Evolutionary conservation across 306 rosid genomes (phyloP).

Genomic region (Vigna trinervia): DNA sequence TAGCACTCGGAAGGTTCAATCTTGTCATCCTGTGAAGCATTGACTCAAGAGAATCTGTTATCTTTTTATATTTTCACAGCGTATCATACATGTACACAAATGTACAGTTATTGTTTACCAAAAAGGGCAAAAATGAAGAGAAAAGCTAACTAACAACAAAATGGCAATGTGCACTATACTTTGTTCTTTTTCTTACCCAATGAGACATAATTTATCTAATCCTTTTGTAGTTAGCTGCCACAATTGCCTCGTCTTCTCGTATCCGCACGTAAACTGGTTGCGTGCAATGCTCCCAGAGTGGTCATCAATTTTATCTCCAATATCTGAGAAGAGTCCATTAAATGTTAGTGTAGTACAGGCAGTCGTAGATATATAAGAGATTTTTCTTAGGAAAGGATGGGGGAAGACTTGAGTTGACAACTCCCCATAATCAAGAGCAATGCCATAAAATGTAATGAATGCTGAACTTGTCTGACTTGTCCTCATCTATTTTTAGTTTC

Average conservation of each 20-base stretch:
- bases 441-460: background rate
- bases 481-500: conserved; percentile 71
- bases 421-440: background rate
- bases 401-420: background rate
- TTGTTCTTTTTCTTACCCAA: background rate
- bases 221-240: conserved; percentile 59
- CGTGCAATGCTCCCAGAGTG: conserved; percentile 39
- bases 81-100: background rate
- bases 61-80: conserved; percentile 7
- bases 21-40: background rate
- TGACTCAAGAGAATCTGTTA: background rate
- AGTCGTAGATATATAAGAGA: background rate
- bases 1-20: conserved; percentile 2
- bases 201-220: conserved; percentile 47
- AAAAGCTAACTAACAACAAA: background rate
- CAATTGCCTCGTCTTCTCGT: conserved; percentile 62
- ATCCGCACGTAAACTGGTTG: conserved; percentile 54
- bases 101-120: conserved; percentile 20
- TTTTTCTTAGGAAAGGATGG: background rate
- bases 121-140: background rate
- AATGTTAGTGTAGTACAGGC: conserved; percentile 23
- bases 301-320: conserved; percentile 33
- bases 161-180: background rate
- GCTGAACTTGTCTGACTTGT: conserved; percentile 52
- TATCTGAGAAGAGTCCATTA: conserved; percentile 43